phyloP scores from a whole-genome alignment of 495 filamentous ascomycete species.

The Xylaria castorea region DNA sequence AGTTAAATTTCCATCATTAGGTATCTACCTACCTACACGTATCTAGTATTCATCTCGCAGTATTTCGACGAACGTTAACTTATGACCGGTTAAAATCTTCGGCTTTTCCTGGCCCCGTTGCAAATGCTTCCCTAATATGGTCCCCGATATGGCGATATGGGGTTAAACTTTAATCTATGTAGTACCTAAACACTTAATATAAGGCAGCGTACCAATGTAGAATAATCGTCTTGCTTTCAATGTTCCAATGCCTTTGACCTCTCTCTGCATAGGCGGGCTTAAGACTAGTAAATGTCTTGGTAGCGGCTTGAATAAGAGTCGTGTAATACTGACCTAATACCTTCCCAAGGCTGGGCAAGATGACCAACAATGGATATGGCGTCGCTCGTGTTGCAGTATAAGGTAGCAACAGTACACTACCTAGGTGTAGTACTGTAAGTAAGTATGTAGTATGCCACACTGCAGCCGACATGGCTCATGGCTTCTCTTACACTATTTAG shows the following conservation, averaged over 20 bases:
- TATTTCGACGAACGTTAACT: constrained; percentile 2
- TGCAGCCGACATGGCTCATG: background rate
- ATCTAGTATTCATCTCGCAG: background rate
- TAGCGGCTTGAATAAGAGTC: constrained; percentile 8
- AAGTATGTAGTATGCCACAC: background rate
- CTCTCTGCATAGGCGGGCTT: background rate
- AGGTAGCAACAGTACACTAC: background rate
- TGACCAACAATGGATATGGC: background rate
- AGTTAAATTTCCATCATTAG: background rate
- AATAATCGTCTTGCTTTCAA: constrained; percentile 20
- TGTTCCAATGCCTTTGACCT: background rate
- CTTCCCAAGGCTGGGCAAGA: background rate
- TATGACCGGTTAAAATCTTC: background rate
- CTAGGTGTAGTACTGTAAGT: background rate
- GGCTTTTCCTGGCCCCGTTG: constrained; percentile 13
- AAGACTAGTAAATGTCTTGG: background rate
- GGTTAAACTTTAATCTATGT: background rate
- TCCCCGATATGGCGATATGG: background rate
- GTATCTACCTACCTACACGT: background rate
- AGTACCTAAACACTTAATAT: background rate
- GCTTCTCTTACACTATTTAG: constrained; percentile 6
- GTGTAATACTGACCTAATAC: constrained; percentile 6
- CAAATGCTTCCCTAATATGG: background rate
- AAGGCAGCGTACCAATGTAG: background rate
- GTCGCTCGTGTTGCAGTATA: constrained; percentile 6